phyloP scores from a whole-genome alignment of 1,139 yeast species.

The Nakaseomyces sp. region DNA sequence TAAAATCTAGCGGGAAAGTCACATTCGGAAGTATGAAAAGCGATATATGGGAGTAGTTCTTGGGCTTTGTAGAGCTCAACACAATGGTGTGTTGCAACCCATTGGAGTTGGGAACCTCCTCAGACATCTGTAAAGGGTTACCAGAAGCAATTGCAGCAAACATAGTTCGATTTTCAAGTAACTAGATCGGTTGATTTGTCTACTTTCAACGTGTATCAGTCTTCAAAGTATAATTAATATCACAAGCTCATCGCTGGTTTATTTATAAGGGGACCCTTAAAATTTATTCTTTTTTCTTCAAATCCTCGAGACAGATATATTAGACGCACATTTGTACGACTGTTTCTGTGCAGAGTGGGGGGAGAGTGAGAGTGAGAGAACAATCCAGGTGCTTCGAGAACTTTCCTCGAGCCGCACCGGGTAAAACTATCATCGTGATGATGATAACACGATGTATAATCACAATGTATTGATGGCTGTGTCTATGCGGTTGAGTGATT shows the following conservation, averaged over 20 bases:
- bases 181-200: too few relatives aligned
- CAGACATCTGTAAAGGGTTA: slow-evolving; percentile 31
- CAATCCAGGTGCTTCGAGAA: slow-evolving; percentile 6
- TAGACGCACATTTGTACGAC: too few relatives aligned
- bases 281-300: neutral
- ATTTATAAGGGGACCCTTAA: too few relatives aligned
- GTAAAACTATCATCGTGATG: too few relatives aligned
- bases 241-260: neutral
- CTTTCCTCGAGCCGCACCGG: slow-evolving; percentile 1
- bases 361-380: too few relatives aligned
- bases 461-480: slow-evolving; percentile 17
- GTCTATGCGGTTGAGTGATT: slow-evolving; percentile 35
- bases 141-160: slow-evolving; percentile 35
- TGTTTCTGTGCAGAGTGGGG: too few relatives aligned
- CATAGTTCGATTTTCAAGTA: slow-evolving; percentile 14
- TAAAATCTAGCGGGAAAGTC: slow-evolving; percentile 54
- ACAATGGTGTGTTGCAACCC: slow-evolving; percentile 32
- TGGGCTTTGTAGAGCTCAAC: slow-evolving; percentile 30
- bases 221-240: neutral
- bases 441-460: too few relatives aligned
- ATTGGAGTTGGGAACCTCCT: slow-evolving; percentile 32
- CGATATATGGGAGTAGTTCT: slow-evolving; percentile 52
- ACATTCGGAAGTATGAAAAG: slow-evolving; percentile 66
- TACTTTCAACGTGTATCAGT: too few relatives aligned
- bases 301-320: too few relatives aligned